Conservation (phyloP, 805 yeast genomes). For the Cyberlindnera maritima region DNA sequence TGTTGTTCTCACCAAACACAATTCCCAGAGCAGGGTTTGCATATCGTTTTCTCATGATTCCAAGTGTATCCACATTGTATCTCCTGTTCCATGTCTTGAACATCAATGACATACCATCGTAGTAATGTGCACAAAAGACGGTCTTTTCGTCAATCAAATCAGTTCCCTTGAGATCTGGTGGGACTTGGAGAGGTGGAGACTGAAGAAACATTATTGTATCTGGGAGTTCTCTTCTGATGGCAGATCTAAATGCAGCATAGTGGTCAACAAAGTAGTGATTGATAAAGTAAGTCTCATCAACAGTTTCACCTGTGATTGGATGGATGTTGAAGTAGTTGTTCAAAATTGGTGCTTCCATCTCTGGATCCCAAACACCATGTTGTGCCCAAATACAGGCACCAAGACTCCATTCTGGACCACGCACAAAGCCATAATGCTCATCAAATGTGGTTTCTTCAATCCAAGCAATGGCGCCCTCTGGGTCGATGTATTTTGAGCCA, state of each 20-base stretch:
- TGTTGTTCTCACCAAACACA: slow-evolving; percentile 78
- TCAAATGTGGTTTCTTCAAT: slow-evolving; percentile 54
- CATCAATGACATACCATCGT: slow-evolving; percentile 93
- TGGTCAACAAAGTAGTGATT: slow-evolving; percentile 65
- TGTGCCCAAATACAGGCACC: slow-evolving; percentile 82
- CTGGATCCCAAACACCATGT: slow-evolving; percentile 70
- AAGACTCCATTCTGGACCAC: slow-evolving; percentile 61
- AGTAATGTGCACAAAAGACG: slow-evolving; percentile 83
- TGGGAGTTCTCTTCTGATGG: slow-evolving; percentile 45
- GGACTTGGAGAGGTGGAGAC: slow-evolving; percentile 76
- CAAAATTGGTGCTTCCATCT: slow-evolving; percentile 34
- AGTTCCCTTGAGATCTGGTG: slow-evolving; percentile 58
- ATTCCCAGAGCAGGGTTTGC: slow-evolving; percentile 67
- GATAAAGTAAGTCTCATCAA: slow-evolving; percentile 55
- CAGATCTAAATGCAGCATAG: slow-evolving; percentile 47
- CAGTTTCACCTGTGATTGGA: slow-evolving; percentile 35
- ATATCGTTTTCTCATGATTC: slow-evolving; percentile 79
- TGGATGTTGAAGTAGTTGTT: slow-evolving; percentile 51
- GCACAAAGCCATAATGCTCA: slow-evolving; percentile 63
- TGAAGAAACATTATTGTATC: slow-evolving; percentile 63
- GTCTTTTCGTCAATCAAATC: slow-evolving; percentile 59
- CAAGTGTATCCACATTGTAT: slow-evolving; percentile 86
- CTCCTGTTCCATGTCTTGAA: slow-evolving; percentile 82
- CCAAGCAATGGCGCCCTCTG: slow-evolving; percentile 73
- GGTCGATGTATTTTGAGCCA: slow-evolving; percentile 57